Evolutionary conservation across 177 flowering plant species (phyloP).

Genomic region (Vitis hybrid): DNA sequence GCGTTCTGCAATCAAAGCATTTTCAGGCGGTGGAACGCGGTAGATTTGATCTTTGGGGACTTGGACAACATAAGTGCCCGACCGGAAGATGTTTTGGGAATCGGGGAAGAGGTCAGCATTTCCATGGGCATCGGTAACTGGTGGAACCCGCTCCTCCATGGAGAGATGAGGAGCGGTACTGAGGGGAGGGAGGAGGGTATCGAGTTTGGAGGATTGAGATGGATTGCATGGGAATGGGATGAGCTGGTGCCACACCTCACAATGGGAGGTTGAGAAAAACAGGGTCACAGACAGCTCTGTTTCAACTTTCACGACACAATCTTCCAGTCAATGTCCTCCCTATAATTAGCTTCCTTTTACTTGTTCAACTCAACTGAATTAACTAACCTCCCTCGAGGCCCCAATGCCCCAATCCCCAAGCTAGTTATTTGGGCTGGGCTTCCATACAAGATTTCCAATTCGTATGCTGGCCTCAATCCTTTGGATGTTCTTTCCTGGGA

Average conservation of each 20-base stretch:
- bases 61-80: conserved; percentile 53
- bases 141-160: conserved; percentile 60
- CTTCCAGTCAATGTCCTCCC: neutral
- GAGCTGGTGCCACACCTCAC: conserved; percentile 1
- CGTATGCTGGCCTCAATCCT: too few relatives aligned
- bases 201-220: neutral
- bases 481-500: too few relatives aligned
- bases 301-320: neutral
- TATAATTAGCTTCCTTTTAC: conserved; percentile 9
- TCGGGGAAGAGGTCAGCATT: neutral
- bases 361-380: too few relatives aligned
- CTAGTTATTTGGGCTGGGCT: too few relatives aligned
- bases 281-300: neutral
- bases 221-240: conserved; percentile 20
- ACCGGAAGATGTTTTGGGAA: neutral
- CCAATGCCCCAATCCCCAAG: too few relatives aligned
- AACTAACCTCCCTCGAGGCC: too few relatives aligned
- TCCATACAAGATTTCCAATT: too few relatives aligned
- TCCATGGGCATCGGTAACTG: conserved; percentile 3
- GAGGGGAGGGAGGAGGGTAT: neutral
- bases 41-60: conserved; percentile 61
- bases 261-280: conserved; percentile 6
- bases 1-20: conserved; percentile 39
- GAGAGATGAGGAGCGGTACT: conserved; percentile 44
- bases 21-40: conserved; percentile 60